phyloP scores from a whole-genome alignment of 225 moss, liverwort and hornwort genomes.

The Physcomitrellopsis africana region DNA sequence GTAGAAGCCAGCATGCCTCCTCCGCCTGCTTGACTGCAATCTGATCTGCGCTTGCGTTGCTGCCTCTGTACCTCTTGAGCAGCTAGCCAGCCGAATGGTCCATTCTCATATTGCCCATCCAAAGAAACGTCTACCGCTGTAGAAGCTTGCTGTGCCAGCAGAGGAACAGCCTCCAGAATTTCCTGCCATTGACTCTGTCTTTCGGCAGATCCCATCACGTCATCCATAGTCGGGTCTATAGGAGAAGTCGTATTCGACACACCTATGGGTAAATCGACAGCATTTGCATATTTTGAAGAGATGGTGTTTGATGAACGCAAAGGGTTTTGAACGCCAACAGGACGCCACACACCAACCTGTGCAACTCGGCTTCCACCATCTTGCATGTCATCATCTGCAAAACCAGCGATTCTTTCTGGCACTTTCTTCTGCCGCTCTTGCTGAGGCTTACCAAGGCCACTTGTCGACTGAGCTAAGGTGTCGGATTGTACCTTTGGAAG shows the following conservation, averaged over 20 bases:
- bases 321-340: constrained; percentile 77
- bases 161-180: constrained; percentile 77
- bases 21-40: constrained; percentile 64
- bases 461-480: constrained; percentile 37
- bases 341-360: constrained; percentile 97
- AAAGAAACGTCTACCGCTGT: constrained; percentile 76
- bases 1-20: constrained; percentile 78
- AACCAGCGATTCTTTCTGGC: constrained; percentile 86
- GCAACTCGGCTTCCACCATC: constrained; percentile 80
- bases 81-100: constrained; percentile 88
- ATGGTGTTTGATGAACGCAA: constrained; percentile 49
- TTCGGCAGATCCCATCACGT: constrained; percentile 29
- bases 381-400: constrained; percentile 81
- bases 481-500: constrained; percentile 47
- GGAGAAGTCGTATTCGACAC: constrained; percentile 44
- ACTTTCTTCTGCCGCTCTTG: constrained; percentile 74
- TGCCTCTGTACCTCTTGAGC: constrained; percentile 71
- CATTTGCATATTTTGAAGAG: constrained; percentile 31
- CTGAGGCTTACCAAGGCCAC: constrained; percentile 55
- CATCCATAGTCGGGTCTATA: constrained; percentile 32
- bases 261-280: constrained; percentile 54
- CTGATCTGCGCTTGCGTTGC: constrained; percentile 60
- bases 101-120: constrained; percentile 88
- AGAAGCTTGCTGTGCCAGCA: constrained; percentile 94
- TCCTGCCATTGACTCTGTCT: constrained; percentile 71